A percentile compares a stretch with the other conserved stretches of the same genome.
These are phyloP conservation scores for Clavariopsis aquatica DNA, from an alignment of 495 filamentous ascomycete genomes.

Conservation along the genomic window DNA sequence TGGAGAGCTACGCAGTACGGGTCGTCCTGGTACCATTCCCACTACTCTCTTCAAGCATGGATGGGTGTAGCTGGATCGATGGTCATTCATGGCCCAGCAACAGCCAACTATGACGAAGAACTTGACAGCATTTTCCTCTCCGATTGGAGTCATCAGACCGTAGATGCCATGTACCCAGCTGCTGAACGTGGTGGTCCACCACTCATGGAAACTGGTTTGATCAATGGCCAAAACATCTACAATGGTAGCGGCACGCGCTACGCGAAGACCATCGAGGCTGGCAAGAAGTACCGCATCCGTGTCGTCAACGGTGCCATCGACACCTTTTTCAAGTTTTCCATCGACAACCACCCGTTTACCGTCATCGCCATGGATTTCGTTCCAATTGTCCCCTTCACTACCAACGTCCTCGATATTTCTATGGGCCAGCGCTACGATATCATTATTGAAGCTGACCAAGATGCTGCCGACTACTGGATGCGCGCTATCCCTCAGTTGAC, in stretches of 20 bases:
- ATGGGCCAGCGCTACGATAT: conserved; percentile 49
- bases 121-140: conserved; percentile 30
- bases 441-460: conserved; percentile 43
- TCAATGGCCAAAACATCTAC: conserved; percentile 42
- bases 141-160: conserved; percentile 33
- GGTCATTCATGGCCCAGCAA: conserved; percentile 45
- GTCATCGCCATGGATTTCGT: conserved; percentile 46
- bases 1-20: conserved; percentile 50
- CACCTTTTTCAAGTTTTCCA: conserved; percentile 31
- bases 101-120: conserved; percentile 46
- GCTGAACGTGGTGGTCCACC: conserved; percentile 39
- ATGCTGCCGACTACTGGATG: conserved; percentile 44
- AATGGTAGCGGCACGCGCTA: conserved; percentile 44
- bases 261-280: conserved; percentile 32
- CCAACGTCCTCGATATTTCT: conserved; percentile 33
- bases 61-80: conserved; percentile 42
- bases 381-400: conserved; percentile 42
- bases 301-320: conserved; percentile 43
- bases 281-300: conserved; percentile 40
- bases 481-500: conserved; percentile 30
- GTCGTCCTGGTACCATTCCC: conserved; percentile 56
- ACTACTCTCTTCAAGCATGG: conserved; percentile 51
- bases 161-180: conserved; percentile 13
- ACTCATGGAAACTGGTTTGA: conserved; percentile 25
- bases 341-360: conserved; percentile 40